phyloP scores from a whole-genome alignment of 1,284 basidiomycete genomes.

The Malassezia caprae region DNA sequence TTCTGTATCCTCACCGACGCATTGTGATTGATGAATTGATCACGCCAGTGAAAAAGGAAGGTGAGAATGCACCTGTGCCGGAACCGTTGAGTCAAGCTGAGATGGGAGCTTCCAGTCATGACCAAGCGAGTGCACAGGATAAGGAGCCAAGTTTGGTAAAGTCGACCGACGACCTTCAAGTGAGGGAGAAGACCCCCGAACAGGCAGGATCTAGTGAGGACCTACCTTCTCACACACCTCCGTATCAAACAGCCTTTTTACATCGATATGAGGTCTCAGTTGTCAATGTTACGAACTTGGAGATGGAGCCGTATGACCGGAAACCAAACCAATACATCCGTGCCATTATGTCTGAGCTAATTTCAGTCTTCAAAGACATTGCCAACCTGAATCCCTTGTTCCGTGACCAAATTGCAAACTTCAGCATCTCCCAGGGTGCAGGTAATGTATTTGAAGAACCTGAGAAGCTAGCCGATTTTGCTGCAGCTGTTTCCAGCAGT shows the following conservation, averaged over 20 bases:
- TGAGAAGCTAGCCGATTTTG: constrained; percentile 94
- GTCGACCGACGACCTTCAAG: not conserved
- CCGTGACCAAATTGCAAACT: constrained; percentile 95
- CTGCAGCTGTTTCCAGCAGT: constrained; percentile 85
- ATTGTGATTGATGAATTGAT: constrained; percentile 77
- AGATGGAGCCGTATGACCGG: constrained; percentile 73
- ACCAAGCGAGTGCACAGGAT: not conserved
- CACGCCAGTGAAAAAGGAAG: constrained; percentile 20
- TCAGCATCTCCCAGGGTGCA: constrained; percentile 85
- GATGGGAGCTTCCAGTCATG: not conserved
- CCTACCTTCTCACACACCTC: constrained; percentile 47
- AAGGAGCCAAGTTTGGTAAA: not conserved
- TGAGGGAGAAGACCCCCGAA: not conserved
- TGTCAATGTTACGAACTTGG: constrained; percentile 75
- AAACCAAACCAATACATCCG: constrained; percentile 64
- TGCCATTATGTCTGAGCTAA: constrained; percentile 91
- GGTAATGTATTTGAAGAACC: constrained; percentile 98
- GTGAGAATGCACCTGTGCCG: not conserved
- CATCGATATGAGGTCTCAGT: constrained; percentile 81
- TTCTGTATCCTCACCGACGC: constrained; percentile 85
- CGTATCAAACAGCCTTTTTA: constrained; percentile 77
- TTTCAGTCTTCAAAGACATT: constrained; percentile 97
- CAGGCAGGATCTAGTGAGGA: constrained; percentile 15
- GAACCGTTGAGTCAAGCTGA: not conserved
- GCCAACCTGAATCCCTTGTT: constrained; percentile 93